Evolutionary conservation across 495 filamentous ascomycete species (phyloP).

Genomic region (Usnea hakonensis): DNA sequence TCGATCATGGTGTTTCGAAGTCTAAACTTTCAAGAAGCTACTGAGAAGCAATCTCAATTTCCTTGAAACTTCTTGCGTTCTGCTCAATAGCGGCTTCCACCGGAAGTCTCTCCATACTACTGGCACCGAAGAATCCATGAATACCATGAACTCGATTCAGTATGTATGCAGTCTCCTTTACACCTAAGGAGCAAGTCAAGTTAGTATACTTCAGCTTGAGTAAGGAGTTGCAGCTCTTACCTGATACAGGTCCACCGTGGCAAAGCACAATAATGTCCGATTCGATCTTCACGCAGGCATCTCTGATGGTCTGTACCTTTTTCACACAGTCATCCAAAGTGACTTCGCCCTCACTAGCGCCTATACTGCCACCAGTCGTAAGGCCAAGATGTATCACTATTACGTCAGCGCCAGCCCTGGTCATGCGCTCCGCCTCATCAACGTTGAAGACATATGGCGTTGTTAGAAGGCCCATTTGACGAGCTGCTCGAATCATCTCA

Average conservation of each 20-base stretch:
- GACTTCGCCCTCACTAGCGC: slow-evolving; percentile 47
- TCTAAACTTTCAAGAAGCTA: too few relatives aligned
- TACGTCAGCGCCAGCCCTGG: slow-evolving; percentile 55
- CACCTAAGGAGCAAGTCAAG: background rate
- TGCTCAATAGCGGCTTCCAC: background rate
- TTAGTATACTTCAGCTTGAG: background rate
- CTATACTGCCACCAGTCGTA: slow-evolving; percentile 57
- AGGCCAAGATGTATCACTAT: slow-evolving; percentile 63
- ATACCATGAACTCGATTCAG: background rate
- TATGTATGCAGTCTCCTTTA: background rate
- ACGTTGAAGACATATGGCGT: slow-evolving; percentile 62
- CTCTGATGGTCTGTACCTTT: slow-evolving; percentile 53
- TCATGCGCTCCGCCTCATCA: slow-evolving; percentile 52
- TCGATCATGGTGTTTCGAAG: too few relatives aligned
- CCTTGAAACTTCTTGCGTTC: background rate
- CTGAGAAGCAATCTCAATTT: background rate
- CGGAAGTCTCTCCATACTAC: background rate
- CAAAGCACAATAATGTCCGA: slow-evolving; percentile 57
- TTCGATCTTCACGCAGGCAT: slow-evolving; percentile 48
- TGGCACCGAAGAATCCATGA: background rate
- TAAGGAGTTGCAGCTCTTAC: background rate
- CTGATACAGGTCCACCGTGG: slow-evolving; percentile 60
- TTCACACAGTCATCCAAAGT: slow-evolving; percentile 53
- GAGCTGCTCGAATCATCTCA: slow-evolving; percentile 33
- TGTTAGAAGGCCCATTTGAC: slow-evolving; percentile 51